Percentiles rank a stretch among this genome's conserved stretches.
Conservation (phyloP, 192 early-diverging fungal genomes). For the Coemansia sp. region DNA sequence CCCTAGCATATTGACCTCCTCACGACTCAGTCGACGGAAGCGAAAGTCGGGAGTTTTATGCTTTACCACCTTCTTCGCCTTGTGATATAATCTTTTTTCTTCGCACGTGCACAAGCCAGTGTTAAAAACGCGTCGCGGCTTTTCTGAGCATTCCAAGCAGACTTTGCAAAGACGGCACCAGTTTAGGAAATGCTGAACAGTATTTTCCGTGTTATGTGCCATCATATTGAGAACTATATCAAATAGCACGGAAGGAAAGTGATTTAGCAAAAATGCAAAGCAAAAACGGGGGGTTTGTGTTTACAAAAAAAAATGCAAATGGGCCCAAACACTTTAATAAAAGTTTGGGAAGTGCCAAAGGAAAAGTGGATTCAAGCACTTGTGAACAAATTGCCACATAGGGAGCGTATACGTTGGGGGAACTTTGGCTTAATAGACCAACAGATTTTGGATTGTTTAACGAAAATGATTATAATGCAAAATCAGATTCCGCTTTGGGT, state of each 20-base stretch:
- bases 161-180: constrained; percentile 50
- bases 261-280: background rate
- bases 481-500: background rate
- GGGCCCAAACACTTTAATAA: background rate
- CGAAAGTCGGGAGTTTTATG: constrained; percentile 44
- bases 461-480: background rate
- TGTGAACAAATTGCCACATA: background rate
- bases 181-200: constrained; percentile 34
- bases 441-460: background rate
- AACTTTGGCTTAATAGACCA: background rate
- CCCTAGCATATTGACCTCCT: constrained; percentile 17
- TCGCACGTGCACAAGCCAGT: constrained; percentile 16
- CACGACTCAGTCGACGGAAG: constrained; percentile 23
- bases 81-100: constrained; percentile 26
- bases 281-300: background rate
- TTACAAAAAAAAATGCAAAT: background rate
- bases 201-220: background rate
- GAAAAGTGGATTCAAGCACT: background rate
- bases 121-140: constrained; percentile 26
- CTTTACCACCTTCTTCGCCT: constrained; percentile 23
- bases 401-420: background rate
- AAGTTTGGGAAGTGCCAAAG: too few species aligned
- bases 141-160: constrained; percentile 38
- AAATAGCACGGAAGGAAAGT: background rate
- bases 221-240: background rate